Evolutionary conservation across 2,329 filamentous ascomycete genomes (phyloP), one percentile per base, ranked within the genome.

Genomic region (Sclerotinia spermophila): DNA sequence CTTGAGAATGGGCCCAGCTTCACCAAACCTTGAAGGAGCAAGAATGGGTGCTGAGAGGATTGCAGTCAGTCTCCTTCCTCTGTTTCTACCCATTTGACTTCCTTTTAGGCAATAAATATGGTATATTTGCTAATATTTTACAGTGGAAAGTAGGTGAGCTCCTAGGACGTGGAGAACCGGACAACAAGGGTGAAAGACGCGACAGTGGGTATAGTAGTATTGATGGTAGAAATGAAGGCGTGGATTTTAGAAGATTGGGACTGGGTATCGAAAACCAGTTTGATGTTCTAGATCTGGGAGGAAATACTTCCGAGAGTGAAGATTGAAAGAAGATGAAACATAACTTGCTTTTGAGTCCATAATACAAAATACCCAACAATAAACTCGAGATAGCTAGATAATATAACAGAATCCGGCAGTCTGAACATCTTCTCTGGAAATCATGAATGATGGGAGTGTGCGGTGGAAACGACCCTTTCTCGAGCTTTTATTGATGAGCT

Each of bases 1-100:
- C 0, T 79, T 95, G 74, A 84, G 88, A 70, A 81, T 95, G 0
- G 92, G 92, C 0, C 92, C 92, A 17, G 90, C 89, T 0, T 90
- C 90, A 1, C 87, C 87, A 0, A 94, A 94, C 78, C 82, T 94
- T 5, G 91, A 91, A 40, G 92, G 92, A 0, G 91, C 91, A 4
- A 86, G 92, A 73, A 78, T 89, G 38, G 91, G 91, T 0, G 91
- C 92, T 0, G 92, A 94, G 81, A 85, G 92, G 65, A 87, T 77
- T 69, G 73, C 75, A 51, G 68, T 70, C 27, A 70, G 68, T 70
- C 27, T 38, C n/a, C 2, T 21, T n/a, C 21, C 35, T 33, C 8
- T 24, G 15, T 64, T 24, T 44, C 33, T 30, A 10, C 15, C 44
- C 44, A 21, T 33, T 19, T 33, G 44, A 44, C 11, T 51, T 38